These are phyloP conservation scores for Penicillium goetzii DNA, from an alignment of 495 filamentous ascomycete genomes.

Conservation along the genomic window DNA sequence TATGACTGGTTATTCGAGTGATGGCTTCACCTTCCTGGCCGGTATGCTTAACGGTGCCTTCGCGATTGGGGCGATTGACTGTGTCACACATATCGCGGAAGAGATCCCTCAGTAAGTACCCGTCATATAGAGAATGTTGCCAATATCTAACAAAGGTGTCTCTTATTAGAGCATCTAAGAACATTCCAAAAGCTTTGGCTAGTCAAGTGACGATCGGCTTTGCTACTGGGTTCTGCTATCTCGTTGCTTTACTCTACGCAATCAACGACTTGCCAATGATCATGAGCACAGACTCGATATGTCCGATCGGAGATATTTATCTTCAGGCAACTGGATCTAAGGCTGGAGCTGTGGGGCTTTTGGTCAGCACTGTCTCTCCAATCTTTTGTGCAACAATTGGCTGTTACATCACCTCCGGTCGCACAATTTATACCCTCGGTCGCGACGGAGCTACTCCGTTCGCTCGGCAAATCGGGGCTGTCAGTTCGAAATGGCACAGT, in stretches of 20 bases:
- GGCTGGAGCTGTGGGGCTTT: conserved; percentile 4
- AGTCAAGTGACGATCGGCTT: conserved; percentile 6
- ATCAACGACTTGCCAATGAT: conserved; percentile 3
- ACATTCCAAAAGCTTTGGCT: conserved; percentile 8
- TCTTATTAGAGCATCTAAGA: conserved; percentile 1
- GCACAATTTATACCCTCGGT: conserved; percentile 4
- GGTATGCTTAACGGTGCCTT: conserved; percentile 11
- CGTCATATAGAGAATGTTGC: neutral
- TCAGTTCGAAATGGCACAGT: conserved; percentile 4
- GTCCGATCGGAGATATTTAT: conserved; percentile 7
- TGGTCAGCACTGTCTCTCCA: conserved; percentile 1
- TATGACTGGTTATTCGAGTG: conserved; percentile 1
- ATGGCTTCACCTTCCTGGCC: conserved; percentile 1
- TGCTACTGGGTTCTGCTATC: neutral
- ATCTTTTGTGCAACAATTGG: conserved; percentile 7
- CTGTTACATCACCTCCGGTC: conserved; percentile 7
- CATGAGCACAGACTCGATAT: conserved; percentile 4
- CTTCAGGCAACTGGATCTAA: conserved; percentile 5
- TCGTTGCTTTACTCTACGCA: conserved; percentile 5
- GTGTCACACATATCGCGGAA: conserved; percentile 2
- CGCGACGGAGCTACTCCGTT: conserved; percentile 6
- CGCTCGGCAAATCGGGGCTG: neutral
- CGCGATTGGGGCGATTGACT: neutral
- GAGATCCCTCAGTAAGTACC: conserved; percentile 9
- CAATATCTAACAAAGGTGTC: neutral